Percentiles rank a stretch among this genome's conserved stretches.
Conservation (phyloP, 805 yeast species). For the Schwanniomyces polymorphus region DNA sequence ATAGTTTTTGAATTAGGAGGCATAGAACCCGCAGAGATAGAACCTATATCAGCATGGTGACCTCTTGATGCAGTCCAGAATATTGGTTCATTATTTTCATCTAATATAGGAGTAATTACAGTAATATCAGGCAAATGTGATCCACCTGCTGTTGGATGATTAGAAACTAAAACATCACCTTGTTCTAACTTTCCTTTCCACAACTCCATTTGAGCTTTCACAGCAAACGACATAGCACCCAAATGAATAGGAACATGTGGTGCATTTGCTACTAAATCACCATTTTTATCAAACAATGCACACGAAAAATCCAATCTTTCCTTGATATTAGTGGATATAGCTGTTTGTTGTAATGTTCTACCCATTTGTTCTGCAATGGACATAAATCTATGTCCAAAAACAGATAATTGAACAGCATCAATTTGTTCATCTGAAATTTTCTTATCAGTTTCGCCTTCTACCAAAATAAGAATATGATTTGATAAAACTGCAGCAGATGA, state of each 20-base stretch:
- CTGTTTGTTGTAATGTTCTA: slow-evolving; percentile 42
- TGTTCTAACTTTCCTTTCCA: slow-evolving; percentile 40
- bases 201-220: slow-evolving; percentile 37
- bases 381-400: slow-evolving; percentile 43
- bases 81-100: slow-evolving; percentile 46
- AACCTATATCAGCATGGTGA: slow-evolving; percentile 93
- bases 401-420: slow-evolving; percentile 40
- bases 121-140: slow-evolving; percentile 56
- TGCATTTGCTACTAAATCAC: slow-evolving; percentile 48
- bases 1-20: slow-evolving; percentile 82
- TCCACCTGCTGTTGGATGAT: slow-evolving; percentile 38
- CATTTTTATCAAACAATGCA: slow-evolving; percentile 42
- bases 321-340: slow-evolving; percentile 46
- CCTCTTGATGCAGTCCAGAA: slow-evolving; percentile 91
- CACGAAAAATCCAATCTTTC: slow-evolving; percentile 47
- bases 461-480: slow-evolving; percentile 30
- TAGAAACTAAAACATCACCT: slow-evolving; percentile 45
- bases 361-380: slow-evolving; percentile 46
- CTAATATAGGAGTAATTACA: slow-evolving; percentile 80
- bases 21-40: slow-evolving; percentile 84
- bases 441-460: slow-evolving; percentile 21
- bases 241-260: slow-evolving; percentile 48
- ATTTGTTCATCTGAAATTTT: slow-evolving; percentile 25
- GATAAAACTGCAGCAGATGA: slow-evolving; percentile 28
- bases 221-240: slow-evolving; percentile 50